Base-by-base conservation (phyloP, 2,329 filamentous ascomycete genomes). In the Pestalotiopsis sp. region DNA sequence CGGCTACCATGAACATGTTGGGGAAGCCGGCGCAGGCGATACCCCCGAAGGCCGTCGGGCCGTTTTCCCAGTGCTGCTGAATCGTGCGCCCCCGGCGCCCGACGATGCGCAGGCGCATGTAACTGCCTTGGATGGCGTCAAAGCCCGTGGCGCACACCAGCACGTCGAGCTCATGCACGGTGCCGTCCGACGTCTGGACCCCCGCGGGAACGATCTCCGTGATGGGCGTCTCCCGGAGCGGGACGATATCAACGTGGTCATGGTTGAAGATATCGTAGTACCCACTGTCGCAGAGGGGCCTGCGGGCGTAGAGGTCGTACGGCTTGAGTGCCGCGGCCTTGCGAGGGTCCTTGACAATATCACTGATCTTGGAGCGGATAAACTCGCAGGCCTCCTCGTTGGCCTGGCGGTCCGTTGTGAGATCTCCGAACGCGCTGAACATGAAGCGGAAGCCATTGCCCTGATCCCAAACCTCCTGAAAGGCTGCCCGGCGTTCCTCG, bases 361-460 rank as follows among this genome's bases (percentile, higher is more conserved):
- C 52, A 3, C 3, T 4, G 14, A 66, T 66, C 56, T 66, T 66
- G 20, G 49, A 31, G 11, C 20, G 17, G 56, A 66, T 66, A n/a
- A 66, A 66, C 3, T 66, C 27, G 20, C 23, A 23, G 31, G 31
- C 49, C 13, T n/a, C 31, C 36, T 60, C n/a, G 20, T 59, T 66
- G 36, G 65, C 65, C 31, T 66, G n/a, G n/a, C 39, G 25, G 13
- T 66, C 52, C 6, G 52, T 36, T 14, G 17, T 38, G 4, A 45
- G 38, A 52, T 66, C 65, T 4, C 13, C 14, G 52, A 66, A 66
- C 17, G 31, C 12, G 25, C 27, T 52, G 52, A 66, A 45, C 65
- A 65, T 23, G 63, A 65, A 65, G 23, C 27, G 23, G 45, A 65
- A 57, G 7, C 63, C 63, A 20, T 57, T 65, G 13, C 63, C 63